Base-by-base conservation (phyloP, 1,139 yeast genomes). In the Taphrina betulina region DNA sequence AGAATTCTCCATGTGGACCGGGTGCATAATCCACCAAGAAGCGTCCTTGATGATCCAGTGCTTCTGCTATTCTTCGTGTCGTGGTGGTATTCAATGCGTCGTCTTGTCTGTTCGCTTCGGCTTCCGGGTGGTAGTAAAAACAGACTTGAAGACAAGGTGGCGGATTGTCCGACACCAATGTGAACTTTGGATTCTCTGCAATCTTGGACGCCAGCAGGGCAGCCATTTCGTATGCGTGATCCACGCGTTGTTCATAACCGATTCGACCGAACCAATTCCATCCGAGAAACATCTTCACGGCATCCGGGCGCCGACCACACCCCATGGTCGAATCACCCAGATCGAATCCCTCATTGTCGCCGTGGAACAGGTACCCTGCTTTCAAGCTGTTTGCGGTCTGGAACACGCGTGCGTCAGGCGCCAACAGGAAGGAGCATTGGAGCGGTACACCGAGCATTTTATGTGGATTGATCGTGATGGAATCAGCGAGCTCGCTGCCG, bases 251-350 rank as follows among this genome's bases (percentile, higher is more conserved):
- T 43, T 71, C 73, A 62, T 78, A 72, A 67, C 88, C 68, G 79
- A 26, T 64, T 60, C 8, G 77, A 70, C 95, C 95, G 64, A 81
- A 87, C 73, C 84, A 87, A 58, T 83, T 72, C 95, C 95, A 87
- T 0, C 85, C 81, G 68, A 87, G 69, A 68, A 84, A 86, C 65
- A 87, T 75, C 69, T 87, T 87, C 67, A 87, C 73, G 1, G 94
- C 79, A 68, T 87, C 95, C 0, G 94, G 82, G 56, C 95, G 76
- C 63, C 95, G 78, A 4, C 95, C 95, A 68, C 95, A 87, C 5
- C 95, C 95, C 94, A 87, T 83, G 4, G 95, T 87, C 7, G 95
- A 95, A 66, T 86, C 94, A 0, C 94, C 95, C 60, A 87, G 75
- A 64, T 87, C 95, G 65, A 74, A 85, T 17, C 72, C 76, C 40